A percentile compares a stretch with the other conserved stretches of the same genome.
Evolutionary conservation across 1,284 basidiomycete genomes (phyloP).

Genomic region (Cutaneotrichosporon sp.): DNA sequence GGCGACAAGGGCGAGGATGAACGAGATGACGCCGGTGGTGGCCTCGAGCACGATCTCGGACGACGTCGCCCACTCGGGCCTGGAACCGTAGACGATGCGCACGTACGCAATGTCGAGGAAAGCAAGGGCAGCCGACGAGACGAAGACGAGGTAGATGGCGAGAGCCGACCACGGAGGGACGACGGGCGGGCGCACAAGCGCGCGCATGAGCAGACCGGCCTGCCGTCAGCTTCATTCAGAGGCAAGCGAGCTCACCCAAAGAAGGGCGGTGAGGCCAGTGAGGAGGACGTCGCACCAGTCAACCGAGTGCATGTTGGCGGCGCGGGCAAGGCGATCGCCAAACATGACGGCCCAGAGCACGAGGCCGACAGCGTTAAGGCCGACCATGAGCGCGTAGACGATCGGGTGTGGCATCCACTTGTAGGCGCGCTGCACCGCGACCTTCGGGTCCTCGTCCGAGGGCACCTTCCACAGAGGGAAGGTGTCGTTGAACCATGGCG

Average conservation of each 20-base stretch:
- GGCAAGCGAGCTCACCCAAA: not conserved
- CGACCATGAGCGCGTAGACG: conserved; percentile 27
- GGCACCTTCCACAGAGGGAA: conserved; percentile 15
- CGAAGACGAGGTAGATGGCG: conserved; percentile 35
- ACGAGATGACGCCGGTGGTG: conserved; percentile 26
- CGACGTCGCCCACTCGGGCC: conserved; percentile 39
- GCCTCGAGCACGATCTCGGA: conserved; percentile 32
- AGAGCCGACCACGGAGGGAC: conserved; percentile 45
- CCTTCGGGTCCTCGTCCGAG: conserved; percentile 8
- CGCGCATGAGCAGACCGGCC: conserved; percentile 21
- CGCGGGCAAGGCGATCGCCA: conserved; percentile 29
- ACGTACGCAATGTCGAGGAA: conserved; percentile 35
- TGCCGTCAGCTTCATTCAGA: conserved; percentile 2
- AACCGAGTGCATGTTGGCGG: conserved; percentile 13
- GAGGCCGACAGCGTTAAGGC: conserved; percentile 29
- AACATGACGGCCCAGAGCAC: conserved; percentile 40
- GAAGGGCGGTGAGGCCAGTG: conserved; percentile 28
- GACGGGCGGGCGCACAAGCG: conserved; percentile 36
- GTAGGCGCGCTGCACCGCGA: conserved; percentile 2
- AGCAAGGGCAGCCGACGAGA: conserved; percentile 28
- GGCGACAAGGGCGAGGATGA: conserved; percentile 30
- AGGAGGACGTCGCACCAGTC: conserved; percentile 17
- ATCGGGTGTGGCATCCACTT: conserved; percentile 12
- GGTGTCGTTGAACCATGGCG: conserved; percentile 19
- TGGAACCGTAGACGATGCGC: conserved; percentile 23